These are phyloP conservation scores for Davidsoniella eucalypti DNA, from an alignment of 2,329 filamentous ascomycete genomes.

Conservation along the genomic window DNA sequence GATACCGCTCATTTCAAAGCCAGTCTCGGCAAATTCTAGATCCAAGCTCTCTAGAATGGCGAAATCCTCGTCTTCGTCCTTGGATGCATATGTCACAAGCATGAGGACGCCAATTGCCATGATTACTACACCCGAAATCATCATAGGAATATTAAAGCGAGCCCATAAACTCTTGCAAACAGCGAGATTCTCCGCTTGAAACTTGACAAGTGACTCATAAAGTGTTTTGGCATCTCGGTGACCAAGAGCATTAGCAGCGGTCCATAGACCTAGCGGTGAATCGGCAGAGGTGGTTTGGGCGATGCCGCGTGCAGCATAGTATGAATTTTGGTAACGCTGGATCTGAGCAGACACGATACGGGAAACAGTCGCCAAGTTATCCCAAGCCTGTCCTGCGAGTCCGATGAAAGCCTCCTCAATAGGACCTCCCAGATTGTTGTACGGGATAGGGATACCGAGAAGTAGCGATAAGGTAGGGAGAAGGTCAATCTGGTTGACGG, in stretches of 20 bases:
- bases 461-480: constrained; percentile 83
- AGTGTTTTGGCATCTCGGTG: constrained; percentile 23
- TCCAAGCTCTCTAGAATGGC: constrained; percentile 38
- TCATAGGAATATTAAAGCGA: constrained; percentile 73
- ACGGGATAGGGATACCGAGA: constrained; percentile 82
- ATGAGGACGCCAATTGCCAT: constrained; percentile 51
- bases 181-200: constrained; percentile 61
- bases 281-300: constrained; percentile 36
- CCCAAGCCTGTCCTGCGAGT: constrained; percentile 49
- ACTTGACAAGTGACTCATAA: constrained; percentile 48
- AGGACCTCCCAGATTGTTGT: constrained; percentile 83
- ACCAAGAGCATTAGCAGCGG: constrained; percentile 30
- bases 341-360: constrained; percentile 72
- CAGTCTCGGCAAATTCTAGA: constrained; percentile 42
- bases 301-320: constrained; percentile 55
- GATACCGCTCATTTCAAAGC: constrained; percentile 33
- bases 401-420: constrained; percentile 89
- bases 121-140: constrained; percentile 62
- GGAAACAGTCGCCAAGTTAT: constrained; percentile 61
- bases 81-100: constrained; percentile 56
- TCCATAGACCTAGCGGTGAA: constrained; percentile 27
- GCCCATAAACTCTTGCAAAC: constrained; percentile 82
- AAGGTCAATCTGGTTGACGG: constrained; percentile 77
- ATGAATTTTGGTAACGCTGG: constrained; percentile 72
- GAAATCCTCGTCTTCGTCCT: constrained; percentile 37